Percentiles rank a stretch among this genome's conserved stretches.
Evolutionary conservation across 371 early-diverging fungal species (phyloP).

Genomic region (Mucor mucedo): DNA sequence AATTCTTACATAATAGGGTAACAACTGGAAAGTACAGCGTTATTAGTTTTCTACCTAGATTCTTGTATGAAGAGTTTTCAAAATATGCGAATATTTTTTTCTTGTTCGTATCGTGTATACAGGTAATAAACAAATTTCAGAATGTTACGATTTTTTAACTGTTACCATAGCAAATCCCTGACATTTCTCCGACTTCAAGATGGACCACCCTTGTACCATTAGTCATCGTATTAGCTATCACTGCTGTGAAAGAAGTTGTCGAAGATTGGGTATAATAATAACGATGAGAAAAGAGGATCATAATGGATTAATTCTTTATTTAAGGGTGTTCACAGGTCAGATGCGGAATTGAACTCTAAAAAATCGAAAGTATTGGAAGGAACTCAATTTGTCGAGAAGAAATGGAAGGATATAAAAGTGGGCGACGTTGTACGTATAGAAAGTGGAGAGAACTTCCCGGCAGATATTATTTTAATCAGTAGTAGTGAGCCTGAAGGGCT

Average conservation of each 20-base stretch:
- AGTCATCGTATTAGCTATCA: conserved; percentile 83
- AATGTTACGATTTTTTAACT: not conserved
- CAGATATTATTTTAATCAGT: conserved; percentile 82
- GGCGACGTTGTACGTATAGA: conserved; percentile 90
- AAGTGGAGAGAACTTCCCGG: conserved; percentile 83
- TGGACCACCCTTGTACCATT: conserved; percentile 94
- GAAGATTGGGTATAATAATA: conserved; percentile 82
- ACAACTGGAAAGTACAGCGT: conserved; percentile 91
- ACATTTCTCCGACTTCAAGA: conserved; percentile 81
- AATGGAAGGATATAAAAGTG: conserved; percentile 76
- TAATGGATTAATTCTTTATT: too few relatives aligned
- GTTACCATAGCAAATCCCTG: conserved; percentile 74
- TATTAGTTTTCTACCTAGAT: conserved; percentile 88
- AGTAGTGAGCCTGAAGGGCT: conserved; percentile 80
- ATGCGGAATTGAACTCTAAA: conserved; percentile 71
- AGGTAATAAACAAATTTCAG: conserved; percentile 51
- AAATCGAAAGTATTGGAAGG: conserved; percentile 61
- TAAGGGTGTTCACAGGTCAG: conserved; percentile 56
- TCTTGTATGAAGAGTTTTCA: conserved; percentile 92
- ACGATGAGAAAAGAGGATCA: not conserved
- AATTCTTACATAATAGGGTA: conserved; percentile 81
- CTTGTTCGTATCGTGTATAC: conserved; percentile 85
- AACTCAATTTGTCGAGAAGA: conserved; percentile 56
- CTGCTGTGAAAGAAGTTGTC: conserved; percentile 94
- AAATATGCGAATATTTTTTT: conserved; percentile 96